phyloP scores from a whole-genome alignment of 495 filamentous ascomycete species.

The Neurospora sp. region DNA sequence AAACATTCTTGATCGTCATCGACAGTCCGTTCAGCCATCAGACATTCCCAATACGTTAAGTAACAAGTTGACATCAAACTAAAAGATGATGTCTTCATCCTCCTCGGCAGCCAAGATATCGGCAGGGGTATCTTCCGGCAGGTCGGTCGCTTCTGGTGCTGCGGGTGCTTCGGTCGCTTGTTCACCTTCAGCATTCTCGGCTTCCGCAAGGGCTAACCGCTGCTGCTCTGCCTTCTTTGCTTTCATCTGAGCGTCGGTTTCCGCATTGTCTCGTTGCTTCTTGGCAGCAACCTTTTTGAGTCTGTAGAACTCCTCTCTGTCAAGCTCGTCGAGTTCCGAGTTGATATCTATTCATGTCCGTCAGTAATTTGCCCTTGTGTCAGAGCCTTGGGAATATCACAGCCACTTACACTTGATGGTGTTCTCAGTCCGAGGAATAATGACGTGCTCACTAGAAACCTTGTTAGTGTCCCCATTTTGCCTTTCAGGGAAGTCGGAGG shows the following conservation, averaged over 20 bases:
- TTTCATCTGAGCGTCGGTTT: conserved; percentile 63
- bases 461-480: background rate
- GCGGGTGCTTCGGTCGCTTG: background rate
- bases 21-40: background rate
- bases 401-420: conserved; percentile 79
- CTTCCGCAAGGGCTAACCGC: conserved; percentile 3
- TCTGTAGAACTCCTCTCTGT: conserved; percentile 96
- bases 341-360: conserved; percentile 64
- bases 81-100: conserved; percentile 95
- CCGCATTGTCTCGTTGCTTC: conserved; percentile 76
- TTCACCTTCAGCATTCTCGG: background rate
- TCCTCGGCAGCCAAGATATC: conserved; percentile 79
- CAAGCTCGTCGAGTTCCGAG: conserved; percentile 94
- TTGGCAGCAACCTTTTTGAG: conserved; percentile 97
- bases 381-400: background rate
- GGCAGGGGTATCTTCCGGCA: conserved; percentile 16
- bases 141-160: background rate
- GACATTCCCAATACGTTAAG: background rate
- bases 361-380: conserved; percentile 1
- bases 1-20: background rate
- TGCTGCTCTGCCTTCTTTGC: conserved; percentile 40
- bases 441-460: conserved; percentile 69
- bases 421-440: conserved; percentile 95
- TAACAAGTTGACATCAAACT: conserved; percentile 16
- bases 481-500: background rate